Percentiles rank a stretch among this genome's conserved stretches.
These are phyloP conservation scores for Rhizomucor miehei DNA, from an alignment of 371 early-diverging fungal genomes.

Conservation along the genomic window DNA sequence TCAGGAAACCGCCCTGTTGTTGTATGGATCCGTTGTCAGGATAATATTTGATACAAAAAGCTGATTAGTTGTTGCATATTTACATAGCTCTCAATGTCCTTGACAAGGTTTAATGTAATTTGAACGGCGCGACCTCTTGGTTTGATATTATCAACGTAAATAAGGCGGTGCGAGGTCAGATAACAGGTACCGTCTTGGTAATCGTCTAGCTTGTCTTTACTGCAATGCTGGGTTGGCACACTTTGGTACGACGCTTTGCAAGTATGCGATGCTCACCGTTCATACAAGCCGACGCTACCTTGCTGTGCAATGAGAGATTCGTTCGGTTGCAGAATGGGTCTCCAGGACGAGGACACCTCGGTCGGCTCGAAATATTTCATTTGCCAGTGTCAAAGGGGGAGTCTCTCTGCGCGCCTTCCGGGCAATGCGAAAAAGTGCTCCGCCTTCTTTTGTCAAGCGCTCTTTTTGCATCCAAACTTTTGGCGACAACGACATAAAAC, in stretches of 20 bases:
- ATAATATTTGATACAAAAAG: conserved; percentile 1
- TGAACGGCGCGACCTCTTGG: conserved; percentile 59
- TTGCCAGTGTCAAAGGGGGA: no score
- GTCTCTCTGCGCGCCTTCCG: no score
- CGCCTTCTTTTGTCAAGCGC: no score
- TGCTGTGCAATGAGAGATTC: conserved; percentile 60
- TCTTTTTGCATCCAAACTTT: no score
- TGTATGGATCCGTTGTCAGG: background rate
- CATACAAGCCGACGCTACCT: conserved; percentile 70
- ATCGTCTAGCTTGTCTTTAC: conserved; percentile 52
- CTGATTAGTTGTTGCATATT: conserved; percentile 11
- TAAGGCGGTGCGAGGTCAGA: conserved; percentile 71
- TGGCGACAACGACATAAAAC: no score
- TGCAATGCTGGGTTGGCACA: conserved; percentile 5
- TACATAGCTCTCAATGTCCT: conserved; percentile 57
- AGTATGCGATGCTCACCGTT: conserved; percentile 45
- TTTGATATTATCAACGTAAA: conserved; percentile 69
- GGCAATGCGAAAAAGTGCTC: no score
- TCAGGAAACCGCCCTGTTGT: conserved; percentile 56
- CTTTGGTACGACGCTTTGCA: background rate
- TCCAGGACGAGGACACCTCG: conserved; percentile 50
- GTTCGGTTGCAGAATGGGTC: conserved; percentile 52
- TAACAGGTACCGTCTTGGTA: conserved; percentile 78
- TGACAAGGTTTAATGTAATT: conserved; percentile 47
- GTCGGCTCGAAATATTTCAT: conserved; percentile 57